These are phyloP conservation scores for Benincasa hispida DNA, from an alignment of 306 rosid species.

Conservation along the genomic window DNA sequence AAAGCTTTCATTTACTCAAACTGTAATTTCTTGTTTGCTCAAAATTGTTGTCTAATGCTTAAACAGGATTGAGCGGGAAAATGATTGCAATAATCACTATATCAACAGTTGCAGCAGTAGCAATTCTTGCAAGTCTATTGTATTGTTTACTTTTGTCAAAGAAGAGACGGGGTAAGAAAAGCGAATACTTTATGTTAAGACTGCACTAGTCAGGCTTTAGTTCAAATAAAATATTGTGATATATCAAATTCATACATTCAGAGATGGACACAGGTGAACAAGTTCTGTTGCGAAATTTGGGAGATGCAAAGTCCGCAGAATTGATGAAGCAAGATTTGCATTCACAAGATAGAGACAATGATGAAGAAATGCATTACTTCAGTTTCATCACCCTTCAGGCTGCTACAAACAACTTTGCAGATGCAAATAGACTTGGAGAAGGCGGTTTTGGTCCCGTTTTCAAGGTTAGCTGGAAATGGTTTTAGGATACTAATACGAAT, in stretches of 20 bases:
- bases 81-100: neutral
- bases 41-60: neutral
- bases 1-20: neutral
- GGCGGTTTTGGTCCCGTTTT: slow-evolving; percentile 23
- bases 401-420: slow-evolving; percentile 20
- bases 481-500: neutral
- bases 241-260: neutral
- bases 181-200: neutral
- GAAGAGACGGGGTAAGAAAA: slow-evolving; percentile 4
- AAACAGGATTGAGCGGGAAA: neutral
- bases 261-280: slow-evolving; percentile 6
- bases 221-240: slow-evolving; percentile 1
- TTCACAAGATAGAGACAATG: slow-evolving; percentile 10
- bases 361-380: slow-evolving; percentile 23
- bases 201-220: neutral
- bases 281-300: slow-evolving; percentile 7
- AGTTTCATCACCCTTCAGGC: slow-evolving; percentile 1
- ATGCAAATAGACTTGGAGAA: slow-evolving; percentile 16
- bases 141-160: neutral
- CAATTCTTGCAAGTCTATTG: slow-evolving; percentile 5
- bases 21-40: neutral
- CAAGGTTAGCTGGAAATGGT: slow-evolving; percentile 11
- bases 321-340: slow-evolving; percentile 3
- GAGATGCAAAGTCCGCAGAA: neutral
- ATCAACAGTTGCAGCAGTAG: slow-evolving; percentile 5